phyloP scores from a whole-genome alignment of 1,139 yeast species.

The Candida buenavistaensis region DNA sequence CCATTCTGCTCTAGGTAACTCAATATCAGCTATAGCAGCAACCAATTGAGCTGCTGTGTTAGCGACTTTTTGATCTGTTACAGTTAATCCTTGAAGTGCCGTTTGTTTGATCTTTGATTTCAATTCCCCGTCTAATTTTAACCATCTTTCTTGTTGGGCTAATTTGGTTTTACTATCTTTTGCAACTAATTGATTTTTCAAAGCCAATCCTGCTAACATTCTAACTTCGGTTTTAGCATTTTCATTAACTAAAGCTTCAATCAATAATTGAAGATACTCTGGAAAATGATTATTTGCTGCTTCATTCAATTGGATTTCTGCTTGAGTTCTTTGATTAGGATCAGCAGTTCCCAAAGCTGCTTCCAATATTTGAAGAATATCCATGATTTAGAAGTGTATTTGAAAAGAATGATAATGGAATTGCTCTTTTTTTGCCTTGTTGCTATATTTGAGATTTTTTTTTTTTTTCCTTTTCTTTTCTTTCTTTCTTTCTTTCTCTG shows the following conservation, averaged over 20 bases:
- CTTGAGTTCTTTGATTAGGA: conserved; percentile 69
- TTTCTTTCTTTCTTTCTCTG: too few species aligned
- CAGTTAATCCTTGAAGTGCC: conserved; percentile 63
- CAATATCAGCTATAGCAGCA: conserved; percentile 95
- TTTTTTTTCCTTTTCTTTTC: too few species aligned
- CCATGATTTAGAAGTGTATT: conserved; percentile 38
- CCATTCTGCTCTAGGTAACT: conserved; percentile 88
- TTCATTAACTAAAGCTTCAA: conserved; percentile 70
- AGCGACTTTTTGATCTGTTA: conserved; percentile 78
- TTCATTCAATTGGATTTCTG: conserved; percentile 74
- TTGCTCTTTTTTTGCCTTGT: not conserved
- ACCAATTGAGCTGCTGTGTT: conserved; percentile 90
- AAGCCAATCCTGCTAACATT: conserved; percentile 85
- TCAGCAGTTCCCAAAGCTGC: conserved; percentile 72
- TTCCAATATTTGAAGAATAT: conserved; percentile 72
- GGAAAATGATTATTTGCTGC: conserved; percentile 76
- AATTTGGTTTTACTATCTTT: conserved; percentile 58
- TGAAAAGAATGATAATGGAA: not conserved
- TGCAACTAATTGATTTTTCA: conserved; percentile 85
- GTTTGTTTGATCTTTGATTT: conserved; percentile 67
- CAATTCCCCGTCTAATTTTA: conserved; percentile 50
- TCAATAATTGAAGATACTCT: conserved; percentile 67
- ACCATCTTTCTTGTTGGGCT: conserved; percentile 64
- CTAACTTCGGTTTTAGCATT: conserved; percentile 76
- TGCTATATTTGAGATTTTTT: too few species aligned